Evolutionary conservation across 2,329 filamentous ascomycete genomes (phyloP).

Genomic region (Fulvia fulva): DNA sequence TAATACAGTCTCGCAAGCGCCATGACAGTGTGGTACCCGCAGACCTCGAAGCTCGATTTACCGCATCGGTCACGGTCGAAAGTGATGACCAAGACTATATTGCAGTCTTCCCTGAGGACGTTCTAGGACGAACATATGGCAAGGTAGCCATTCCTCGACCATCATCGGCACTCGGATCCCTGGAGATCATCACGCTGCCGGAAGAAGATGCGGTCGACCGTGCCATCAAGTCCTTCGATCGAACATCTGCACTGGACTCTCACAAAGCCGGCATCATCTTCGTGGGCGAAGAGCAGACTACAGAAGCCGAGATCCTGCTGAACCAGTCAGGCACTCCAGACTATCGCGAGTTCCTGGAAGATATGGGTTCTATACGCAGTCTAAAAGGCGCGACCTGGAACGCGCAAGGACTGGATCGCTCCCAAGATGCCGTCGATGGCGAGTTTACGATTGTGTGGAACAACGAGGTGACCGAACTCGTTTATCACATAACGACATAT

Average conservation of each 20-base stretch:
- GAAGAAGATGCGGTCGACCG: constrained; percentile 57
- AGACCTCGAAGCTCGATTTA: constrained; percentile 17
- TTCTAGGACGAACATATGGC: constrained; percentile 27
- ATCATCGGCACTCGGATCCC: constrained; percentile 27
- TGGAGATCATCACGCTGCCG: constrained; percentile 61
- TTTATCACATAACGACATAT: constrained; percentile 94
- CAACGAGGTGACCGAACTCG: constrained; percentile 88
- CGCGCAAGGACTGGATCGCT: constrained; percentile 81
- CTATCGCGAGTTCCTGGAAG: constrained; percentile 79
- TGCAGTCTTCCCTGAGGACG: constrained; percentile 28
- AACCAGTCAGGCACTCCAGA: constrained; percentile 84
- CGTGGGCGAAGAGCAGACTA: constrained; percentile 78
- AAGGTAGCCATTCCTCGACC: constrained; percentile 50
- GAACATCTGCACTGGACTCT: constrained; percentile 83
- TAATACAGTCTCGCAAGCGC: constrained; percentile 17
- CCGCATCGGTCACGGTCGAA: constrained; percentile 23
- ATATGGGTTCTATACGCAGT: constrained; percentile 74
- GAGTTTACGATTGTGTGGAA: constrained; percentile 91
- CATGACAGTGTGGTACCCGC: constrained; percentile 8
- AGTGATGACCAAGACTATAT: constrained; percentile 23
- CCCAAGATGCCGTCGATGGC: constrained; percentile 69
- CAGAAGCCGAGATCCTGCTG: constrained; percentile 77
- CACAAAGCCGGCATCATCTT: constrained; percentile 96
- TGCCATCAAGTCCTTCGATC: constrained; percentile 77
- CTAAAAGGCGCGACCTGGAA: constrained; percentile 85